Conservation (phyloP, 2,329 filamentous ascomycete genomes). For the Aspergillus sp. region DNA sequence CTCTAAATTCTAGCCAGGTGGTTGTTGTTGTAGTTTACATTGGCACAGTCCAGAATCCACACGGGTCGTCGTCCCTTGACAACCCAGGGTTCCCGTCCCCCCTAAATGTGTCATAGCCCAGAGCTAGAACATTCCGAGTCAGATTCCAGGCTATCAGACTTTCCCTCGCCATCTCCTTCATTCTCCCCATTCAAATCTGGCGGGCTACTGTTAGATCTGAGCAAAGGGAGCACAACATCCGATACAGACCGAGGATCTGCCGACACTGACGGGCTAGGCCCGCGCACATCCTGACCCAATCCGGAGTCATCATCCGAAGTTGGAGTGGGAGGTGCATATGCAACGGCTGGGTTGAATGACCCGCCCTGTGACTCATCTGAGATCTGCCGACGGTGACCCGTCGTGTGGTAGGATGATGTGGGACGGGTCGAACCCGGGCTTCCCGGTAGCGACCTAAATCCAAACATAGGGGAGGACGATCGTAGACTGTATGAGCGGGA, state of each 20-base stretch:
- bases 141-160: background rate
- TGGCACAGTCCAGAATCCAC: background rate
- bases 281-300: conserved; percentile 17
- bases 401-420: conserved; percentile 30
- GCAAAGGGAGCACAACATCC: conserved; percentile 22
- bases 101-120: background rate
- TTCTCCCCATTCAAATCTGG: conserved; percentile 24
- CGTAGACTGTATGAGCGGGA: conserved; percentile 45
- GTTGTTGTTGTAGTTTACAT: background rate
- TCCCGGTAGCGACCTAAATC: conserved; percentile 34
- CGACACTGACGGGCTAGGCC: conserved; percentile 6
- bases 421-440: conserved; percentile 40
- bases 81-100: background rate
- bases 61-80: too few species aligned
- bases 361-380: conserved; percentile 37
- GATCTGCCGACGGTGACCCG: conserved; percentile 30
- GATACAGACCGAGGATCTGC: conserved; percentile 21
- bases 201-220: conserved; percentile 34
- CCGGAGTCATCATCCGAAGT: conserved; percentile 30
- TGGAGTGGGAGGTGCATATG: conserved; percentile 42
- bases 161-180: conserved; percentile 10
- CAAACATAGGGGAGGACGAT: conserved; percentile 36
- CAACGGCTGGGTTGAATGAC: conserved; percentile 30
- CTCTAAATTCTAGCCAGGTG: background rate
- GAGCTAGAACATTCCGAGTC: conserved; percentile 6